These are phyloP conservation scores for Wallacemonas sp. DNA, from an alignment of 208 protist genomes.

Conservation along the genomic window DNA sequence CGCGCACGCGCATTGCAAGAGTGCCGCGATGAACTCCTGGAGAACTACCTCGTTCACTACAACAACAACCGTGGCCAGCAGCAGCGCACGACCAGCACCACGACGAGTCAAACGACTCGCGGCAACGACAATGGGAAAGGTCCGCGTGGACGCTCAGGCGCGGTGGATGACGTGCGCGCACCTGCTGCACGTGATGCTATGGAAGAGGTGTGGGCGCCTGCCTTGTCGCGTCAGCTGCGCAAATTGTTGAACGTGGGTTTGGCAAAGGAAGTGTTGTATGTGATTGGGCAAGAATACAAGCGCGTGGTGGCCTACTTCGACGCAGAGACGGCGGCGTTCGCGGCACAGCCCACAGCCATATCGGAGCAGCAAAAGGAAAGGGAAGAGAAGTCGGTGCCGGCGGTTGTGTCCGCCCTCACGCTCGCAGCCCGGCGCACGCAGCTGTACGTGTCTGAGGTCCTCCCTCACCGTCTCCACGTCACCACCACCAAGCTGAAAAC, in stretches of 20 bases:
- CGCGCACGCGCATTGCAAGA: conserved; percentile 59
- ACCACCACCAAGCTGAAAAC: conserved; percentile 34
- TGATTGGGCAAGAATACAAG: conserved; percentile 69
- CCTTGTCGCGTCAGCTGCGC: conserved; percentile 37
- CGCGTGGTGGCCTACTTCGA: conserved; percentile 61
- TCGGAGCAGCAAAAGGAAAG: too few species aligned
- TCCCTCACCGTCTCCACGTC: conserved; percentile 48
- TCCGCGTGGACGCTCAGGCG: conserved; percentile 1
- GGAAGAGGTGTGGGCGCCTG: conserved; percentile 16
- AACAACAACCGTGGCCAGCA: background rate
- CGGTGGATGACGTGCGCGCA: background rate
- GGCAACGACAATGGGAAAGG: too few species aligned
- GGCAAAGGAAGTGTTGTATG: conserved; percentile 72
- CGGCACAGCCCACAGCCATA: too few species aligned
- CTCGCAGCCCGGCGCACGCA: conserved; percentile 16
- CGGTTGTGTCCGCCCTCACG: conserved; percentile 14
- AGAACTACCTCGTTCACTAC: conserved; percentile 52
- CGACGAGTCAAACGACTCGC: too few species aligned
- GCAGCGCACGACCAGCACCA: background rate
- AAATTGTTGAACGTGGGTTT: conserved; percentile 63
- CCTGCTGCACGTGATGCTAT: background rate
- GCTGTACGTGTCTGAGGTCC: conserved; percentile 25
- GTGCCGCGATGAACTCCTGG: conserved; percentile 69
- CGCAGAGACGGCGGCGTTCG: conserved; percentile 16
- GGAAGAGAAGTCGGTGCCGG: too few species aligned